Evolutionary conservation across 1,139 yeast genomes (phyloP), one percentile per base, ranked within the genome.

Genomic region (Taphrina deformans): DNA sequence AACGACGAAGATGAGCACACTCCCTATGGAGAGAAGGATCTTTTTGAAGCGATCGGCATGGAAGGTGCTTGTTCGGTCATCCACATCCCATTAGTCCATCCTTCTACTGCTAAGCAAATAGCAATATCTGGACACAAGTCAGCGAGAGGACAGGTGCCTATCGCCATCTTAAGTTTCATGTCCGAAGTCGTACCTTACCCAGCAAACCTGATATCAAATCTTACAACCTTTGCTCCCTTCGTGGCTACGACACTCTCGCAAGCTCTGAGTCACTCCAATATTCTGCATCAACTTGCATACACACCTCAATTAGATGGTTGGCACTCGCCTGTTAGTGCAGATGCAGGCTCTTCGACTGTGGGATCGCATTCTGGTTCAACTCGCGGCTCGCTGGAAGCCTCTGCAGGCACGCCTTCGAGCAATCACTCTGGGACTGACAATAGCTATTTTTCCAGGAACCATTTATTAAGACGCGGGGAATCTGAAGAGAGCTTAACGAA

Each of bases 131-230:
- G 45, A 53, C 63, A 51, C 35, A 50, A 35, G 51, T 33, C 65
- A 26, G 44, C 65, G 29, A 35, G 52, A 26, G 48, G 64, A 23
- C 65, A 71, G 4, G 74, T 75, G 2, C 78, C 78, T 1, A 69
- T 75, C 50, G 78, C 75, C 2, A 73, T 75, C 16, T 66, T 75
- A 6, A 74, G 77, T 16, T 66, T 75, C 40, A 67, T 73, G 71
- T 73, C 78, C 0, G 70, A 73, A 12, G 66, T 74, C 26, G 72
- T 75, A 16, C 78, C 78, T 1, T 75, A 73, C 65, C 76, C 77
- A 0, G 62, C 65, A 16, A 69, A 73, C 50, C 69, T 75, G 52
- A 65, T 71, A 23, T 68, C 70, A n/a, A 59, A 69, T n/a, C 65
- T 75, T 16, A 65, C 68, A 35, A 66, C 70, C 23, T 68, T 75